Evolutionary conservation across 2,329 filamentous ascomycete genomes (phyloP).

Genomic region (Pseudogymnoascus sp.): DNA sequence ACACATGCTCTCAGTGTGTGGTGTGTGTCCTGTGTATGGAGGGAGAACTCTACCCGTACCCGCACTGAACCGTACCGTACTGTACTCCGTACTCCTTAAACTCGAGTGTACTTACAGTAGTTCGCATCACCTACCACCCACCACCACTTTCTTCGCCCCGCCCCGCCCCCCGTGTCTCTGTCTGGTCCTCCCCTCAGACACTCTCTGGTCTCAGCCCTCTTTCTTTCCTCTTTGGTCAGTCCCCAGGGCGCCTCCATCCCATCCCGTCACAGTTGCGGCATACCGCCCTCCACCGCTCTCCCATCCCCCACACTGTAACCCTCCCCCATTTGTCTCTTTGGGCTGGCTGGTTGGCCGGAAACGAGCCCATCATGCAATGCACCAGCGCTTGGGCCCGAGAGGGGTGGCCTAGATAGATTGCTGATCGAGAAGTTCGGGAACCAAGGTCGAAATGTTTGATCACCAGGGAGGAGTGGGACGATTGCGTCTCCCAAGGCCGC

Average conservation of each 20-base stretch:
- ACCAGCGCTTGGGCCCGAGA: constrained; percentile 1
- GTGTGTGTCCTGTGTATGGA: not conserved
- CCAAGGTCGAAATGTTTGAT: constrained; percentile 2
- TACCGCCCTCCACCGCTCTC: not conserved
- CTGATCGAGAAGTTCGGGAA: not conserved
- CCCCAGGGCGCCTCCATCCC: not conserved
- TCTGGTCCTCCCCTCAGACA: not conserved
- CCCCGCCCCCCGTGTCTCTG: constrained; percentile 3
- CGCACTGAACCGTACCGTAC: not conserved
- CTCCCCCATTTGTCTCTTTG: not conserved
- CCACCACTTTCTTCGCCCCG: not conserved
- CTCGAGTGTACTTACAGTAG: not conserved
- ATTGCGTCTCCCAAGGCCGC: not conserved
- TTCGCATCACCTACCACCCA: not conserved
- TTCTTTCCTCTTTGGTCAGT: not conserved
- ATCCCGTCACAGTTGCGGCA: not conserved
- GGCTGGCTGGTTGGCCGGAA: not conserved
- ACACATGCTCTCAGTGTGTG: not conserved
- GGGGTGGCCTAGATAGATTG: not conserved
- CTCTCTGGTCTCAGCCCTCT: not conserved
- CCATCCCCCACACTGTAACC: not conserved
- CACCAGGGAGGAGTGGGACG: not conserved
- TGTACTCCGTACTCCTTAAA: not conserved
- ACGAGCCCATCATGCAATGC: not conserved
- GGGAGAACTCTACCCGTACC: not conserved